Percentiles rank a stretch among this genome's conserved stretches.
phyloP scores from a whole-genome alignment of 805 yeast species.

The Saturnispora quitensis region DNA sequence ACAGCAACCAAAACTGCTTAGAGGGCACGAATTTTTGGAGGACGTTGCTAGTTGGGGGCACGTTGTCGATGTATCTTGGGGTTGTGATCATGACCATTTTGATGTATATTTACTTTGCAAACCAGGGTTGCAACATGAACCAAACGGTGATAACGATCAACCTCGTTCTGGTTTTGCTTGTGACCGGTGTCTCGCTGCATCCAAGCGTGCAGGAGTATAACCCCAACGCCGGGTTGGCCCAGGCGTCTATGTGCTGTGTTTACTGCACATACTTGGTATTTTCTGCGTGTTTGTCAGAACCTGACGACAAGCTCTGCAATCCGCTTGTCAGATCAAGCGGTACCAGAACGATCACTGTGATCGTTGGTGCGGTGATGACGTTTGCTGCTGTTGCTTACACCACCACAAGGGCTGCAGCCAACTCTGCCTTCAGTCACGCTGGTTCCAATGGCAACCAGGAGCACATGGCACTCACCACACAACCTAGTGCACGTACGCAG shows the following conservation, averaged over 20 bases:
- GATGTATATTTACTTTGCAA: conserved; percentile 80
- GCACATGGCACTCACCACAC: conserved; percentile 42
- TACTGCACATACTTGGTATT: conserved; percentile 87
- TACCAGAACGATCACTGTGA: conserved; percentile 79
- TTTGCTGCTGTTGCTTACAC: conserved; percentile 94
- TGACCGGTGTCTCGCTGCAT: conserved; percentile 64
- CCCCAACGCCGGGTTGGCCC: conserved; percentile 94
- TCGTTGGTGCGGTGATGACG: conserved; percentile 88
- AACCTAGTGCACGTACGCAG: conserved; percentile 46
- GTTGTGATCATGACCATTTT: conserved; percentile 62
- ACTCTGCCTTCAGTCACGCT: conserved; percentile 48
- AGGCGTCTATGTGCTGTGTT: conserved; percentile 88
- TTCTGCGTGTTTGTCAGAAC: conserved; percentile 93
- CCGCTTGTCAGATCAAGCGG: conserved; percentile 86
- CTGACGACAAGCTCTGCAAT: conserved; percentile 87
- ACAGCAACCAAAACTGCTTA: conserved; percentile 27
- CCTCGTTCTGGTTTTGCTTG: conserved; percentile 51
- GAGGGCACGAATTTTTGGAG: conserved; percentile 61
- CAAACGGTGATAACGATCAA: conserved; percentile 79
- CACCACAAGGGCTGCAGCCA: conserved; percentile 92
- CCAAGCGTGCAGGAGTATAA: conserved; percentile 85
- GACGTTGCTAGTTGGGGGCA: conserved; percentile 73
- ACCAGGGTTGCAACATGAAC: conserved; percentile 77
- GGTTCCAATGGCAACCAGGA: conserved; percentile 24
- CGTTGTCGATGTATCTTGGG: conserved; percentile 72